Evolutionary conservation across 495 filamentous ascomycete species (phyloP), one percentile per base, ranked within the genome.

Genomic region (Jackrogersella multiformis): DNA sequence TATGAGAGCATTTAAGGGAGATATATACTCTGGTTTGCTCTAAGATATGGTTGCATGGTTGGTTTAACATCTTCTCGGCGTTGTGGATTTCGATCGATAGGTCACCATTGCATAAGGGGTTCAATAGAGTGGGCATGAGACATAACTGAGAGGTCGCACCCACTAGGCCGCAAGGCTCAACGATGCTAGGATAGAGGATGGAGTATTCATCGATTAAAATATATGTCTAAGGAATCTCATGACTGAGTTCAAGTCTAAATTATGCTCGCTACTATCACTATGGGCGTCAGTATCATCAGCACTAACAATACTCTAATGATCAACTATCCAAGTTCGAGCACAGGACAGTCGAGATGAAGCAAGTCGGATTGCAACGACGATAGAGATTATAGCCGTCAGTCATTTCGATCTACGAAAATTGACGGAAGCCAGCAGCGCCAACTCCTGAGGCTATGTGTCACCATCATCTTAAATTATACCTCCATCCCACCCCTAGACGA

Each of bases 31-130:
- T 26, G 32, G 57, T n/a, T 28, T 26, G 10, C 15, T 49, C 12
- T 30, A 13, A n/a, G 10, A 53, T 53, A 18, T 13, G 16, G 18
- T 28, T 61, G 57, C 58, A 61, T 54, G 49, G 38, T 21, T 30
- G 34, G 16, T n/a, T 35, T 12, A 54, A 35, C 23, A 52, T 53
- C 8, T 48, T 21, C 57, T 42, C 12, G 57, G 57, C 46, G 57
- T 52, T 51, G 2, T 13, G 56, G 42, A n/a, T 18, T 35, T 36
- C 4, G 24, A 49, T 23, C 15, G n/a, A 20, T 39, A n/a, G 15
- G 6, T 2, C 4, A n/a, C 4, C 30, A 30, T 16, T 18, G 36
- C 9, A 42, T 42, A 23, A 23, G 28, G 30, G 24, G 32, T 5
- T 53, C 15, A 23, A n/a, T 16, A 36, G 6, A 35, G 23, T 21